phyloP scores from a whole-genome alignment of 2,329 filamentous ascomycete species.

The Emergomyces orientalis region DNA sequence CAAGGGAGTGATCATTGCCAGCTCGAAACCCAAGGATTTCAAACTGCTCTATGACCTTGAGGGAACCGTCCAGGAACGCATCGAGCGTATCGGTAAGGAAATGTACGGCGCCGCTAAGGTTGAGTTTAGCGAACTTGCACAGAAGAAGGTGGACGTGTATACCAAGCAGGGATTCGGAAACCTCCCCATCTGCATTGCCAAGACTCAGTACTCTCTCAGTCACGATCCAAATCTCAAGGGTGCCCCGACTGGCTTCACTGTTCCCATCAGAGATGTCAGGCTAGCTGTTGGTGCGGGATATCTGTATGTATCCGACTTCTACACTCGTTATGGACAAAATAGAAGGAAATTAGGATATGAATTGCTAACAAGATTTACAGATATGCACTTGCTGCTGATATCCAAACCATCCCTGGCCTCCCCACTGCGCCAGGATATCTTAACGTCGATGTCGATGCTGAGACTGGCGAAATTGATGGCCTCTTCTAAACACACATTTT shows the following conservation, averaged over 20 bases:
- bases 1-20: conserved; percentile 72
- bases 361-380: conserved; percentile 41
- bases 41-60: conserved; percentile 76
- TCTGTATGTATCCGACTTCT: conserved; percentile 48
- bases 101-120: conserved; percentile 92
- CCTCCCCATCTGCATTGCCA: conserved; percentile 90
- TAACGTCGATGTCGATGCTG: conserved; percentile 74
- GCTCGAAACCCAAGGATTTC: conserved; percentile 76
- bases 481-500: conserved; percentile 57
- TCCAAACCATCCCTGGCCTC: conserved; percentile 93
- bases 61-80: conserved; percentile 73
- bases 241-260: conserved; percentile 84
- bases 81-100: conserved; percentile 77
- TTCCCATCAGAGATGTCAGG: conserved; percentile 87
- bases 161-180: conserved; percentile 85
- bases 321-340: neutral
- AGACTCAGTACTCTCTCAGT: conserved; percentile 95
- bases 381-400: conserved; percentile 90
- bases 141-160: conserved; percentile 94
- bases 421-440: conserved; percentile 92
- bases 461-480: conserved; percentile 79
- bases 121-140: conserved; percentile 86
- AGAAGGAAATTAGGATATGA: neutral
- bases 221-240: conserved; percentile 93
- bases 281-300: conserved; percentile 93